phyloP scores from a whole-genome alignment of 2,329 filamentous ascomycete genomes.

The Cryoendolithus antarcticus region DNA sequence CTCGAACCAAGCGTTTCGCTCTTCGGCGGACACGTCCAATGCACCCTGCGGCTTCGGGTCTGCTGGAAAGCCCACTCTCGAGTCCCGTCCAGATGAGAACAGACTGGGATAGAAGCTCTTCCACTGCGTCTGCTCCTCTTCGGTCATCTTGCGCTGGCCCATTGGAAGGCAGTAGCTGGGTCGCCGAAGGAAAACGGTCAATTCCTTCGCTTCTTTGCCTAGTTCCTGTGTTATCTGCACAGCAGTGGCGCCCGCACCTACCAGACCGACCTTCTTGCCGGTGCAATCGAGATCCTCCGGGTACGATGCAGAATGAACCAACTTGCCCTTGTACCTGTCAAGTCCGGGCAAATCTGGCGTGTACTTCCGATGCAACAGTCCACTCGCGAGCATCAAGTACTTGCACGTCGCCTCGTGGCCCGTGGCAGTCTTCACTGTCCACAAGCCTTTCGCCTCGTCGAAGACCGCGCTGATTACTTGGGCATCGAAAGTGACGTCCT shows the following conservation, averaged over 20 bases:
- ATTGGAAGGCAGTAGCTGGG: conserved; percentile 54
- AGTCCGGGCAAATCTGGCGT: conserved; percentile 25
- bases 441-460: conserved; percentile 34
- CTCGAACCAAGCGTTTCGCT: conserved; percentile 31
- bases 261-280: conserved; percentile 28
- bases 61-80: conserved; percentile 33
- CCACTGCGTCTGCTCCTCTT: conserved; percentile 38
- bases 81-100: conserved; percentile 26
- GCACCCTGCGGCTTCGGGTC: conserved; percentile 40
- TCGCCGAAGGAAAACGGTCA: conserved; percentile 53
- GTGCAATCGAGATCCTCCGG: conserved; percentile 23
- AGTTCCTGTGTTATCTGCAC: conserved; percentile 28
- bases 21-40: conserved; percentile 16
- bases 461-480: conserved; percentile 42
- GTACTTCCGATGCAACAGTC: conserved; percentile 26
- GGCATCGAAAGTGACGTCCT: conserved; percentile 45
- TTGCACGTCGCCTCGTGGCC: conserved; percentile 13
- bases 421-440: conserved; percentile 40
- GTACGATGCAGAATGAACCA: conserved; percentile 30
- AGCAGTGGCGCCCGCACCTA: conserved; percentile 32
- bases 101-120: conserved; percentile 33
- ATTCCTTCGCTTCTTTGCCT: conserved; percentile 17
- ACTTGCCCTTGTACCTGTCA: conserved; percentile 25
- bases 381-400: conserved; percentile 28
- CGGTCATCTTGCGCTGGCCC: conserved; percentile 37